phyloP scores from a whole-genome alignment of 148 eudicot genomes.

The Camellia sinensis region DNA sequence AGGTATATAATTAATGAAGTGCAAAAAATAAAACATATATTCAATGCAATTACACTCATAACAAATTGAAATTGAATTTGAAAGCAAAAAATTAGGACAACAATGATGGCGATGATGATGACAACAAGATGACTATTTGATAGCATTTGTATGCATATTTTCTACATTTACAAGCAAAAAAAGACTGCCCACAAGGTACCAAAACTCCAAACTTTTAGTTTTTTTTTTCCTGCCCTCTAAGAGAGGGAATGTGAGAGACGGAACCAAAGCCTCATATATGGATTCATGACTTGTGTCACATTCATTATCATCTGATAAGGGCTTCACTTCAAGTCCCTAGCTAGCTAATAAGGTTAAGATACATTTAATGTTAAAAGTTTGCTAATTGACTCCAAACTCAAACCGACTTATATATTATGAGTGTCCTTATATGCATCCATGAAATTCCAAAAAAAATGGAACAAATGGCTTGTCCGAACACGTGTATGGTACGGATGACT shows the following conservation, averaged over 20 bases:
- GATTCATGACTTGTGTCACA: not conserved
- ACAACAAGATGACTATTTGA: not conserved
- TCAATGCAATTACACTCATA: no score
- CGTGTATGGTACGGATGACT: conserved; percentile 21
- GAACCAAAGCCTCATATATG: conserved; percentile 15
- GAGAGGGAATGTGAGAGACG: conserved; percentile 20
- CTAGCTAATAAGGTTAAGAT: not conserved
- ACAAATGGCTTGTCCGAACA: conserved; percentile 21
- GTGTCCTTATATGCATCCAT: no score
- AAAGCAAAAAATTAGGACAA: not conserved
- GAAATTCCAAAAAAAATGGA: not conserved
- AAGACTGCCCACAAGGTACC: not conserved
- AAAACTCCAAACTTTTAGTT: not conserved
- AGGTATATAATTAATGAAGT: no score
- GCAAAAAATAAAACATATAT: not conserved
- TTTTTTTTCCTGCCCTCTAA: conserved; percentile 6
- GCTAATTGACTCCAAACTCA: conserved; percentile 4
- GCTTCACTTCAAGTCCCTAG: conserved; percentile 5
- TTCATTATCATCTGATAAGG: not conserved
- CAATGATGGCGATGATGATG: no score
- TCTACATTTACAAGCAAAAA: not conserved
- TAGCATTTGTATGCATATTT: not conserved
- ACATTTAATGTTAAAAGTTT: conserved; percentile 12
- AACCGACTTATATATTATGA: not conserved
- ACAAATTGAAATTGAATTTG: not conserved